phyloP scores from a whole-genome alignment of 495 filamentous ascomycete species.

The Xanthoparmelia taractica region DNA sequence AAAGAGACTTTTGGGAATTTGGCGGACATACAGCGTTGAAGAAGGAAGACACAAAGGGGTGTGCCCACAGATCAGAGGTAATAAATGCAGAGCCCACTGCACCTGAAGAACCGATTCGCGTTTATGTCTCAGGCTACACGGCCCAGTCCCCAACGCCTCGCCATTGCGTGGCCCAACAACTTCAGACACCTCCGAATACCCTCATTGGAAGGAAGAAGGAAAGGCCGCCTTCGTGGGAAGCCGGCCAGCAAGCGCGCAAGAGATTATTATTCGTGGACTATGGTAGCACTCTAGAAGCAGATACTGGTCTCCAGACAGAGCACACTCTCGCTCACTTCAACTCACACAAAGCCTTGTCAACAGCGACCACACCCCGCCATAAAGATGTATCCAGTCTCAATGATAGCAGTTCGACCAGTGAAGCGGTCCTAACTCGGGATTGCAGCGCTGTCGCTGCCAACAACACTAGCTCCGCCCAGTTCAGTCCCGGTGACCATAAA shows the following conservation, averaged over 20 bases:
- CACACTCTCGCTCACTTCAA: too few relatives aligned
- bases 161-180: not conserved
- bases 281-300: not conserved
- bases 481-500: not conserved
- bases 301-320: not conserved
- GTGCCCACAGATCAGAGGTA: not conserved
- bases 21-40: not conserved
- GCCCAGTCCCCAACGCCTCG: not conserved
- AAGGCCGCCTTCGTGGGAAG: not conserved
- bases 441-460: not conserved
- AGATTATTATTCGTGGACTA: not conserved
- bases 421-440: not conserved
- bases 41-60: not conserved
- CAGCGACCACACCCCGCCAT: not conserved
- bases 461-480: not conserved
- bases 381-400: not conserved
- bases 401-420: not conserved
- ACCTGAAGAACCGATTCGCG: not conserved
- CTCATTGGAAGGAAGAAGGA: not conserved
- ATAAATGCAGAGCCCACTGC: not conserved
- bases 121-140: not conserved
- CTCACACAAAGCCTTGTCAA: not conserved
- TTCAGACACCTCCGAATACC: not conserved
- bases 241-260: not conserved
- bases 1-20: not conserved